Conservation (phyloP, 768 basidiomycete species). For the Gautieria morchelliformis region DNA sequence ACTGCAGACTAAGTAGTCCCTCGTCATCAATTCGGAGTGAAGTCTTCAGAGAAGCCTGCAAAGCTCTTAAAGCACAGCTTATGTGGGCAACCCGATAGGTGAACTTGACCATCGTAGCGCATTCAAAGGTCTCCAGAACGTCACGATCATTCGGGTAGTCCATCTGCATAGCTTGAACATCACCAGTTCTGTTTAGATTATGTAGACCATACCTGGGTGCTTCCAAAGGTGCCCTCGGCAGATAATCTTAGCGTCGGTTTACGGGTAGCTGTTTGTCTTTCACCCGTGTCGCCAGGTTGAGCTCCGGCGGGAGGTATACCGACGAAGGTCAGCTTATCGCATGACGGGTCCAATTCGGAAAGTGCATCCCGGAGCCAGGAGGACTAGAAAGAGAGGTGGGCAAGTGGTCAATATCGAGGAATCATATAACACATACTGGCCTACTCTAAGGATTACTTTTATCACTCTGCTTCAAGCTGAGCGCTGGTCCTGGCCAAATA, state of each 20-base stretch:
- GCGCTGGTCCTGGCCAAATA: neutral
- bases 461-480: slow-evolving; percentile 38
- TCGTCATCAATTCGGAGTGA: slow-evolving; percentile 78
- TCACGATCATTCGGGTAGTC: slow-evolving; percentile 93
- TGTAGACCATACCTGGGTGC: slow-evolving; percentile 55
- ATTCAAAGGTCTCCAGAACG: slow-evolving; percentile 86
- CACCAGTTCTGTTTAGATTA: neutral
- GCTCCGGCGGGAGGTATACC: slow-evolving; percentile 47
- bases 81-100: slow-evolving; percentile 86
- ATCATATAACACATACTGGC: slow-evolving; percentile 5
- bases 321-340: slow-evolving; percentile 76
- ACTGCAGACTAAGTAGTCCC: slow-evolving; percentile 81
- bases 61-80: slow-evolving; percentile 55
- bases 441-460: slow-evolving; percentile 79
- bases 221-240: slow-evolving; percentile 75
- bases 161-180: slow-evolving; percentile 43
- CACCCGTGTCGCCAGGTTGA: slow-evolving; percentile 17
- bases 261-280: slow-evolving; percentile 15
- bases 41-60: slow-evolving; percentile 80
- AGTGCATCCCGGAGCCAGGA: slow-evolving; percentile 92
- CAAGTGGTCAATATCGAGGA: too few species aligned
- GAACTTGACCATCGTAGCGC: slow-evolving; percentile 52
- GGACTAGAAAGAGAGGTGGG: slow-evolving; percentile 34
- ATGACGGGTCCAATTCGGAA: slow-evolving; percentile 83
- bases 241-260: slow-evolving; percentile 72